These are phyloP conservation scores for Cerioporus squamosus DNA, from an alignment of 1,284 basidiomycete genomes.

Conservation along the genomic window DNA sequence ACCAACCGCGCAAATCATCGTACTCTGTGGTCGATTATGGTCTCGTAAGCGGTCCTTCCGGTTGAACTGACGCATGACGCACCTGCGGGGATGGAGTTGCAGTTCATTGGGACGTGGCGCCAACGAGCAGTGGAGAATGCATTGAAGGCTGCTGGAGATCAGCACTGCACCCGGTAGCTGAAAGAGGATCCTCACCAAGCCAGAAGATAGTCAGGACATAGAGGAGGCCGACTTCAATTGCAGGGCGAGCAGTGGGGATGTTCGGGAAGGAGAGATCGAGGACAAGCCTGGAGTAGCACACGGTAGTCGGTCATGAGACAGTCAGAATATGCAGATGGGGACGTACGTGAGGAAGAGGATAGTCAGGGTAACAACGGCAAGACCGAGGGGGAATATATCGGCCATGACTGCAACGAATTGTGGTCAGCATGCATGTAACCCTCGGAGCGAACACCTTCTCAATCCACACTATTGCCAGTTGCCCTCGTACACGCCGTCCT, in stretches of 20 bases:
- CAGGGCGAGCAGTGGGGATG: constrained; percentile 49
- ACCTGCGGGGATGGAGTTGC: constrained; percentile 53
- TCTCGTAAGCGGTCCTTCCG: no score
- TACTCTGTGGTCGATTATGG: constrained; percentile 38
- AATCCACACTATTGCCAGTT: neutral
- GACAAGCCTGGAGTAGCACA: constrained; percentile 38
- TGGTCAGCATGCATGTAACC: neutral
- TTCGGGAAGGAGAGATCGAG: constrained; percentile 47
- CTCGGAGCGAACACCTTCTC: neutral
- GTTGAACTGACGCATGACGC: constrained; percentile 12
- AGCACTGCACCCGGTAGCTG: neutral
- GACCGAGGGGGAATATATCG: constrained; percentile 60
- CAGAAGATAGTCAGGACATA: constrained; percentile 53
- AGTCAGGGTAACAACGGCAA: constrained; percentile 55
- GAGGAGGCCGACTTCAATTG: constrained; percentile 51
- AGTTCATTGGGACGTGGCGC: constrained; percentile 50
- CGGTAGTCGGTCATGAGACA: neutral
- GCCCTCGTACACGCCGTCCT: neutral
- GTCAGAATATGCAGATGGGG: neutral
- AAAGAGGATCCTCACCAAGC: constrained; percentile 46
- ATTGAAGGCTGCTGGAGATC: constrained; percentile 49
- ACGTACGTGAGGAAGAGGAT: constrained; percentile 48
- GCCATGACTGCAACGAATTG: constrained; percentile 46
- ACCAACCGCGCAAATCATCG: constrained; percentile 52
- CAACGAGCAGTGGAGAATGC: constrained; percentile 64